Base-by-base conservation (phyloP, 352 stramenopile species). In the Aphanomyces cochlioides region DNA sequence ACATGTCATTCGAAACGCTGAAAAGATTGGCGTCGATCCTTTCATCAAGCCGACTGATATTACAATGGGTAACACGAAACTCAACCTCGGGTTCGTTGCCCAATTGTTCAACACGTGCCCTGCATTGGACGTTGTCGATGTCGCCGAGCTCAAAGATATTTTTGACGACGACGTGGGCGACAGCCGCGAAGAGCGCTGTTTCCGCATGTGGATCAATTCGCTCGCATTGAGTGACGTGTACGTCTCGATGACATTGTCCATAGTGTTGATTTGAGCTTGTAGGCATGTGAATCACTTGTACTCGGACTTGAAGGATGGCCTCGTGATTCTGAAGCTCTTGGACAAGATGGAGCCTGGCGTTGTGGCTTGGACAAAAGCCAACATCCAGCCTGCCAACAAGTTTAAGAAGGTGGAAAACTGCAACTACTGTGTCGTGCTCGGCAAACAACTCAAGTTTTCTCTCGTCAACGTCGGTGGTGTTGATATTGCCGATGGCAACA, bases 171-270 rank as follows among this genome's bases (percentile, higher is more conserved):
- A 96, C 53, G 76, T 84, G 39, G 87, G 85, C 12, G 88, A 95
- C 66, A 95, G 86, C 12, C 88, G 90, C 45, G 90, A 96, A 78
- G 88, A 95, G 69, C 85, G 88, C 1, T 86, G 92, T 7, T 96
- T 96, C 77, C 87, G 88, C 37, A 90, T 96, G 88, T 98, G 92
- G 92, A 95, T 97, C 71, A 97, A 97, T 81, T 97, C 90, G 54
- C 73, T 98, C 40, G 88, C 78, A 28, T 90, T 97, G 54, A 85
- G 94, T 50, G 88, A 92, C 19, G 80, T 93, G 69, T 91, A 93
- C 75, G 86, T 91, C 73, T 28, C 28, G 10, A 50, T 50, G 43
- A n/a, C 10, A 47, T 45, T 28, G 28, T 0, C 2, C 28, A 28
- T 28, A 2, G n/a, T 74, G 68, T 57, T 41, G 47, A 15, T 28